Base-by-base conservation (phyloP, 2,329 filamentous ascomycete species). In the Aspergillus pseudonomiae region DNA sequence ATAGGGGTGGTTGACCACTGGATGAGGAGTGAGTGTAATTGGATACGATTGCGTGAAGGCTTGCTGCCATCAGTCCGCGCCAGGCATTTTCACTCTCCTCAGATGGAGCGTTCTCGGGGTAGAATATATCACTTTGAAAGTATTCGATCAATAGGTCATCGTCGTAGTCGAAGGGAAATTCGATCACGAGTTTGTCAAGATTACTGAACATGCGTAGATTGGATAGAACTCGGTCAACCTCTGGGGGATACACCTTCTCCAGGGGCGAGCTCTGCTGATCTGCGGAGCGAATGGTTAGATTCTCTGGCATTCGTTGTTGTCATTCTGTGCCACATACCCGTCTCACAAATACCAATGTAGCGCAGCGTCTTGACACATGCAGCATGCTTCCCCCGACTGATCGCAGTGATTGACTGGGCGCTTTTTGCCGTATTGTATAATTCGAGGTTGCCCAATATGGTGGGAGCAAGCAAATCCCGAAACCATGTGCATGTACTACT, bases 121-220 rank as follows among this genome's bases (percentile, higher is more conserved):
- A n/a, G 30, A 45, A n/a, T 10, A 57, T 45, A n/a, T 41, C n/a
- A 26, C 2, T 4, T 26, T 57, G 55, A 19, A 57, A 43, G 39
- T 30, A 26, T 1, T 41, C 39, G 6, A 16, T 21, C 21, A 57
- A 43, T 1, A 41, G 39, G 3, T 41, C 19, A 41, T 45, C 39
- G 26, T 57, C 55, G 16, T 57, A 57, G 10, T 57, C 36, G n/a
- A 41, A 39, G 11, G 55, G 55, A 21, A 57, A 57, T 24, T 57
- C 34, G 36, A 57, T 3, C 14, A 4, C 14, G n/a, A 57, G 2
- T 21, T 28, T 57, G 16, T 45, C 30, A 34, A 57, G 55, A 1
- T 26, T 7, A 11, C 26, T 4, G 6, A 57, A 32, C n/a, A 19
- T 3, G 34, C 5, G 36, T n/a, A 57, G 24, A 26, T 28, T 57